Conservation (phyloP, 768 basidiomycete genomes). For the Agrocybe praecox region DNA sequence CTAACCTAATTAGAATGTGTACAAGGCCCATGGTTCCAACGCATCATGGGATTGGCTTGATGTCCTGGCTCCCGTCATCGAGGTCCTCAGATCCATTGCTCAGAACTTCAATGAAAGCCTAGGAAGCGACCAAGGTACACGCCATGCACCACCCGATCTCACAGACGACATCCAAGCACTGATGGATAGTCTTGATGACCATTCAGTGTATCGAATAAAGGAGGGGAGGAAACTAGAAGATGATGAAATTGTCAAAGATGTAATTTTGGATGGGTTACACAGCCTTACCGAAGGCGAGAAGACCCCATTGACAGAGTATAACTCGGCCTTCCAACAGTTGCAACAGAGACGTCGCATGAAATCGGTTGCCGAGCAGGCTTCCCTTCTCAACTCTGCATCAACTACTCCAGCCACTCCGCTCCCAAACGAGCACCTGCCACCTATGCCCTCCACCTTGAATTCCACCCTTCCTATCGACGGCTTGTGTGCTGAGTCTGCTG, state of each 20-base stretch:
- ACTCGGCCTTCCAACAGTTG: neutral
- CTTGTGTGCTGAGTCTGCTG: no score
- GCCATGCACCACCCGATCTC: constrained; percentile 21
- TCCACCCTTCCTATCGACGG: no score
- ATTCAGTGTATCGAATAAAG: neutral
- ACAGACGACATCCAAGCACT: neutral
- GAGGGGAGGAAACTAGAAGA: neutral
- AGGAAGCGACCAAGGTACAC: constrained; percentile 31
- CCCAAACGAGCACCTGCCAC: no score
- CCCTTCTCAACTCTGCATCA: no score
- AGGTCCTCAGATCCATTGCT: constrained; percentile 18
- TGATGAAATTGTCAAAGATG: neutral
- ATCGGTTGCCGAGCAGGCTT: neutral
- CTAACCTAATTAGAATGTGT: no score
- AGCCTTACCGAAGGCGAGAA: neutral
- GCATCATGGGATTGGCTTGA: constrained; percentile 37
- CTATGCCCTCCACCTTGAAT: no score
- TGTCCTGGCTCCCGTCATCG: constrained; percentile 28
- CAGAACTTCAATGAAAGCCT: constrained; percentile 22
- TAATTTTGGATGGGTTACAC: neutral
- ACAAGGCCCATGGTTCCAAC: no score
- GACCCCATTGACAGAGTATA: neutral
- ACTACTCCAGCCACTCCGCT: no score
- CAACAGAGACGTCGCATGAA: neutral
- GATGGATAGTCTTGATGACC: neutral